phyloP scores from a whole-genome alignment of 2,329 filamentous ascomycete genomes.

The Periconia sp. region DNA sequence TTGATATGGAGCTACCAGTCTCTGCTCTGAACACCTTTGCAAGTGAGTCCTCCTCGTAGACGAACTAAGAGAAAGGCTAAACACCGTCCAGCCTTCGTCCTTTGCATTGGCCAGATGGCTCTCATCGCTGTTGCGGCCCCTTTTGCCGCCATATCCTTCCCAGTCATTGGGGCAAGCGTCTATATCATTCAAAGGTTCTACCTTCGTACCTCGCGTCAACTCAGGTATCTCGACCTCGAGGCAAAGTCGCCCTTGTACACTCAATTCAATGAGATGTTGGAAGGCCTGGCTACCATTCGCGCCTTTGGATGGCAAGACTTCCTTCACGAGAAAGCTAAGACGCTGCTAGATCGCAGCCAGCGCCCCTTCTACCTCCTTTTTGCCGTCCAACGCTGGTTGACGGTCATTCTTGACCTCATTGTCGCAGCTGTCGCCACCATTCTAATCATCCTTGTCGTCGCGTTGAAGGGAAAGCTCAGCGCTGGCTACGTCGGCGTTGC shows the following conservation, averaged over 20 bases:
- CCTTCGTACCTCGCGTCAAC: constrained; percentile 54
- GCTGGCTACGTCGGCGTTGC: constrained; percentile 60
- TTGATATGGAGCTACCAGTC: constrained; percentile 52
- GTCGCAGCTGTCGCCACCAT: constrained; percentile 48
- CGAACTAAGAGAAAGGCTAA: too few species aligned
- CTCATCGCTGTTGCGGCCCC: constrained; percentile 48
- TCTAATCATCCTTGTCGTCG: constrained; percentile 42
- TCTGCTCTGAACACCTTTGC: constrained; percentile 41
- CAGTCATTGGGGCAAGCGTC: constrained; percentile 44
- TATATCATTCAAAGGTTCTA: constrained; percentile 55
- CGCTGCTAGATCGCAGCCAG: constrained; percentile 50
- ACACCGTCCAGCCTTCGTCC: constrained; percentile 31
- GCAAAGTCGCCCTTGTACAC: constrained; percentile 57
- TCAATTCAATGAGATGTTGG: constrained; percentile 58
- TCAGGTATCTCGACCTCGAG: constrained; percentile 61
- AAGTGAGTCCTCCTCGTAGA: constrained; percentile 27
- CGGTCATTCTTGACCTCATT: constrained; percentile 48
- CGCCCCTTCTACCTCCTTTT: constrained; percentile 54
- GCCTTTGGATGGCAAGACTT: constrained; percentile 57
- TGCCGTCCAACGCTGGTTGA: constrained; percentile 54
- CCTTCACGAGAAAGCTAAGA: constrained; percentile 46
- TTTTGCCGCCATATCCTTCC: constrained; percentile 49
- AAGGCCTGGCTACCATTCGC: constrained; percentile 58
- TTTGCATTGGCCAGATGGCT: constrained; percentile 41
- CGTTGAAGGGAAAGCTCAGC: constrained; percentile 47